Evolutionary conservation across 2,329 filamentous ascomycete genomes (phyloP).

Genomic region (Pestalotiopsis sp.): DNA sequence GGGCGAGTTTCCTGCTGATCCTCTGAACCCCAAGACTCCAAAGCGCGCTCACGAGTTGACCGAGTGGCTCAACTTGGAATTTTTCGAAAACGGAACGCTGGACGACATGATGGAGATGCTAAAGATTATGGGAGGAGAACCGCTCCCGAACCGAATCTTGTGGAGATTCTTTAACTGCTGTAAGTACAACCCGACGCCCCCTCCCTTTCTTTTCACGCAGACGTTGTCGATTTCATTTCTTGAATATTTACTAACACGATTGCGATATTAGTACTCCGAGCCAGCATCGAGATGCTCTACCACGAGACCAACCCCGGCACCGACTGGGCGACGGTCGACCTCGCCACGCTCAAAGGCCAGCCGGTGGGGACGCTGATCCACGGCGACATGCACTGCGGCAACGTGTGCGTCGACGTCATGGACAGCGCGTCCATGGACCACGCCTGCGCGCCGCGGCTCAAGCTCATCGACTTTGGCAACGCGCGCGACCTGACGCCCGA

Average conservation of each 20-base stretch:
- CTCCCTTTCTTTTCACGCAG: not conserved
- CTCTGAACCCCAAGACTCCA: no score
- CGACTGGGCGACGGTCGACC: not conserved
- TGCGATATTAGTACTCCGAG: not conserved
- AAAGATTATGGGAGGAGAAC: not conserved
- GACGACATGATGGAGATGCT: not conserved
- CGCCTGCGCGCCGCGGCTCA: not conserved
- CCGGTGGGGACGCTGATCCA: not conserved
- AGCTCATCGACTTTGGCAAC: conserved; percentile 1
- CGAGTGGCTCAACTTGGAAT: not conserved
- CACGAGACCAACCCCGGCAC: not conserved
- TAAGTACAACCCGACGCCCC: not conserved
- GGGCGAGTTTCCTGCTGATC: no score
- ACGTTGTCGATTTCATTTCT: no score
- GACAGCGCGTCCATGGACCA: not conserved
- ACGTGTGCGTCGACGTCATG: no score
- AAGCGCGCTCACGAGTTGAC: no score
- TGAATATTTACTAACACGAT: not conserved
- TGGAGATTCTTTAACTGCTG: conserved; percentile 4
- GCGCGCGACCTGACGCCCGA: not conserved
- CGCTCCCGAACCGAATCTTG: not conserved
- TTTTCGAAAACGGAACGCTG: not conserved
- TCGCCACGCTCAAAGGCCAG: not conserved
- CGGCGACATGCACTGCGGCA: no score
- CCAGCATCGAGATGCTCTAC: not conserved